Conservation (phyloP, 2,329 filamentous ascomycete species). For the Fusarium torulosum region DNA sequence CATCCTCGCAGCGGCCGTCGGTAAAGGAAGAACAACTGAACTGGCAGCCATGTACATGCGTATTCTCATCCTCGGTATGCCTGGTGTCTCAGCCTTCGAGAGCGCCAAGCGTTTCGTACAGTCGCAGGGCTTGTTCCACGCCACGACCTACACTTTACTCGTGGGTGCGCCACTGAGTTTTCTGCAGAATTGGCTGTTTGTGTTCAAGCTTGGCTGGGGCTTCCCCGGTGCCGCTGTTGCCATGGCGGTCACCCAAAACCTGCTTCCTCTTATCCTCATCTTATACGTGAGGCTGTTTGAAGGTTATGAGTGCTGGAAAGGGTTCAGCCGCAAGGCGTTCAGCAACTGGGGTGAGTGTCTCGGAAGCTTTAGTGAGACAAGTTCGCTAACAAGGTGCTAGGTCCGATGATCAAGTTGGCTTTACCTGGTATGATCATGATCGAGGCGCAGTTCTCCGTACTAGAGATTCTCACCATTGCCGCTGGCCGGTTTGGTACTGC, state of each 20-base stretch:
- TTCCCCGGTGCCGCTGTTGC: conserved; percentile 85
- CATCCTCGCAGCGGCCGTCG: conserved; percentile 63
- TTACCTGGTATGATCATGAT: conserved; percentile 92
- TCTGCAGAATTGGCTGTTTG: conserved; percentile 79
- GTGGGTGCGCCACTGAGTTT: conserved; percentile 80
- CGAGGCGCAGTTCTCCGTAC: conserved; percentile 88
- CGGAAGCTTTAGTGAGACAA: fast-evolving
- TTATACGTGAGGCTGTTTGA: conserved; percentile 78
- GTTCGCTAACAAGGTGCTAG: background rate
- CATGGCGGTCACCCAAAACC: conserved; percentile 79
- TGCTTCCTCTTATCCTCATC: conserved; percentile 78
- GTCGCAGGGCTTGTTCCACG: conserved; percentile 81
- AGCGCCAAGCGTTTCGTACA: conserved; percentile 82
- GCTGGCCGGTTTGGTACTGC: conserved; percentile 81
- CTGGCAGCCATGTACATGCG: conserved; percentile 78
- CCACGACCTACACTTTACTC: conserved; percentile 79
- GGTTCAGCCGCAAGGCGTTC: conserved; percentile 75
- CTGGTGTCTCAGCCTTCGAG: conserved; percentile 80
- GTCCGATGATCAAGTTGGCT: conserved; percentile 83
- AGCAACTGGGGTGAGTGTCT: conserved; percentile 70
- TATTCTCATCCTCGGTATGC: conserved; percentile 76
- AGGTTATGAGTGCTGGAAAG: conserved; percentile 83
- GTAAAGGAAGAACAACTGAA: conserved; percentile 67
- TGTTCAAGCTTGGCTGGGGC: conserved; percentile 74
- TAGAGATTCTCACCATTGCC: conserved; percentile 85